Base-by-base conservation (phyloP, 2,329 filamentous ascomycete genomes). In the Mollisia scopiformis region DNA sequence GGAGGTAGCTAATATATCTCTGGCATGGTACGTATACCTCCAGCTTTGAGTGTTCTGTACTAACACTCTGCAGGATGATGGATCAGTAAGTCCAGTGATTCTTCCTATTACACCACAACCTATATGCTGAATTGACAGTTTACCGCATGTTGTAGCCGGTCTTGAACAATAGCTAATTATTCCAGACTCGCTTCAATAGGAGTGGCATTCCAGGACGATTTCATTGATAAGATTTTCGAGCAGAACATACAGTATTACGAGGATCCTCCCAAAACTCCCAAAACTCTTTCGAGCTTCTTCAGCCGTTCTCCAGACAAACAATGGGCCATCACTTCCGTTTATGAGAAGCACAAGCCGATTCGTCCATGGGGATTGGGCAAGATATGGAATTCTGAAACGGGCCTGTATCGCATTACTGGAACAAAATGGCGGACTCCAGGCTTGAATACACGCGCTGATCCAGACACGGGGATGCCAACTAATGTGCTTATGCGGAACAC, bases 241-340 rank as follows among this genome's bases (percentile, higher is more conserved):
- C 52, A 71, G 37, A 74, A 70, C 55, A 66, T 68, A 3, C 58
- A 67, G 19, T 73, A 68, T 51, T 73, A 71, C 52, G 66, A 69
- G 52, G 66, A 67, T 28, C 56, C 67, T 6, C 64, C 61, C 33
- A 54, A 58, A 23, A 57, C 49, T 47, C 59, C 62, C 13, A 54
- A 31, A n/a, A 66, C 56, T 10, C 49, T 69, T 19, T 54, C 57
- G 23, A 61, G 37, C 25, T 46, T 65, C 14, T 66, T 69, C 33
- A 64, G 64, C 21, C 62, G 57, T 14, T 58, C 46, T 27, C 59
- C 62, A 39, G 50, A 54, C 10, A 65, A 65, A 21, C 69, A 68
- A 61, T 77, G 82, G 82, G 83, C 83, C 11, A 71, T 77, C n/a
- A 73, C 78, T n/a, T 68, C 76, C 0, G 79, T 86, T 46, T 81